phyloP scores from a whole-genome alignment of 202 grass and related monocot species.

The Bolboschoenoplectus hybrid region DNA sequence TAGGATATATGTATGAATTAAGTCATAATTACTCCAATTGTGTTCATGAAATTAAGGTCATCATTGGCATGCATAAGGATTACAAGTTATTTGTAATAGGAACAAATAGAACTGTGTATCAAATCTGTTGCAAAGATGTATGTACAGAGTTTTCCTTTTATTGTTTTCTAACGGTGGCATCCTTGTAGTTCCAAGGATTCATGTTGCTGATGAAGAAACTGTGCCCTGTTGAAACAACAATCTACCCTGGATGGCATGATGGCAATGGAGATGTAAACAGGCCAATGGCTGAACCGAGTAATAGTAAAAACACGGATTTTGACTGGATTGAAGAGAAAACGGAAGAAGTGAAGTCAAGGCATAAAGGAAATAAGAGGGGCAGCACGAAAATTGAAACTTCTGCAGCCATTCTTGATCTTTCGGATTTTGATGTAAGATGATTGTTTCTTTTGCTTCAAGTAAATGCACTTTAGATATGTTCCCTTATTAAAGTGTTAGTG shows the following conservation, averaged over 20 bases:
- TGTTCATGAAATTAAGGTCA: not conserved
- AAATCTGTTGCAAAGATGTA: not conserved
- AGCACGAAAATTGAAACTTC: not conserved
- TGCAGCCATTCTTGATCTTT: not conserved
- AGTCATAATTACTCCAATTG: not conserved
- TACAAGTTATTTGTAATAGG: not conserved
- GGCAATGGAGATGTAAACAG: not conserved
- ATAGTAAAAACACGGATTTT: not conserved
- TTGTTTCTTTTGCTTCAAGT: not conserved
- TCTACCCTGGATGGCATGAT: not conserved
- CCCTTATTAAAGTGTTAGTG: not conserved
- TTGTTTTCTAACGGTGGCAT: not conserved
- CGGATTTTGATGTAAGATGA: conserved; percentile 25
- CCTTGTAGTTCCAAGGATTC: not conserved
- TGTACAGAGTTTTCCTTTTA: not conserved
- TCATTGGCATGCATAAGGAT: not conserved
- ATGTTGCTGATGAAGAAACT: not conserved
- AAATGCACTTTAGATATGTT: not conserved
- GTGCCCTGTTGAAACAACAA: not conserved
- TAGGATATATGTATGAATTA: not conserved
- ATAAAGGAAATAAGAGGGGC: not conserved
- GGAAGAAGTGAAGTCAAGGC: not conserved
- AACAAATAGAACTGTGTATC: not conserved
- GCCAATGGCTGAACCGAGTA: not conserved
- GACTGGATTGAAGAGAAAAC: conserved; percentile 3